A percentile compares a stretch with the other conserved stretches of the same genome.
phyloP scores from a whole-genome alignment of 129 eudicot species.

The Artemisia tridentata region DNA sequence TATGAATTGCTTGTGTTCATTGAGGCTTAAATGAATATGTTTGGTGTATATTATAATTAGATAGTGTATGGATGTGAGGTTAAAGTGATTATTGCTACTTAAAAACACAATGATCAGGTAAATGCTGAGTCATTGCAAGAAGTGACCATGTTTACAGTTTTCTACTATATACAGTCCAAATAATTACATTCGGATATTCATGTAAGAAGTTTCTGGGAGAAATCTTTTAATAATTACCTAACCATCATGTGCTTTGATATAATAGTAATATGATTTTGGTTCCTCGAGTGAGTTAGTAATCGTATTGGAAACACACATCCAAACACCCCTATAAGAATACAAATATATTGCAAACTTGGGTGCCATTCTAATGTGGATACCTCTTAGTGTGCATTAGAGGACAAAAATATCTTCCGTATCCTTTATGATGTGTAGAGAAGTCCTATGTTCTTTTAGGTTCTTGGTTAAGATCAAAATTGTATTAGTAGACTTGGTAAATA shows the following conservation, averaged over 20 bases:
- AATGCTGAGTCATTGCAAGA: too few species aligned
- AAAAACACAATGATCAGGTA: too few species aligned
- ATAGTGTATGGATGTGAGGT: too few species aligned
- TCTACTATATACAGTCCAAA: background rate
- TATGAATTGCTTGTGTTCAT: background rate
- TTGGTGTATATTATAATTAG: too few species aligned
- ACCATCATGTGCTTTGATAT: background rate
- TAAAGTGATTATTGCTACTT: too few species aligned
- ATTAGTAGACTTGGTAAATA: too few species aligned
- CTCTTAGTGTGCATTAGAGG: too few species aligned
- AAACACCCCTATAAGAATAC: background rate
- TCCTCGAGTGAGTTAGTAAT: background rate
- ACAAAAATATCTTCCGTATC: too few species aligned
- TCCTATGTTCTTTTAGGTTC: too few species aligned
- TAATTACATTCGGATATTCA: background rate
- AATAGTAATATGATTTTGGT: background rate
- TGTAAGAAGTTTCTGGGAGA: background rate
- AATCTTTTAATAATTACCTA: background rate
- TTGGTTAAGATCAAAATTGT: too few species aligned
- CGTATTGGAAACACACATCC: background rate
- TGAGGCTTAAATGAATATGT: too few species aligned
- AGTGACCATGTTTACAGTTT: background rate
- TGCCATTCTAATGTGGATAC: background rate
- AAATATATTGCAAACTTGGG: background rate
- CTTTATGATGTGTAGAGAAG: too few species aligned